Percentiles rank a stretch among this genome's conserved stretches.
phyloP scores from a whole-genome alignment of 768 basidiomycete species.

The Coprinopsis sp. region DNA sequence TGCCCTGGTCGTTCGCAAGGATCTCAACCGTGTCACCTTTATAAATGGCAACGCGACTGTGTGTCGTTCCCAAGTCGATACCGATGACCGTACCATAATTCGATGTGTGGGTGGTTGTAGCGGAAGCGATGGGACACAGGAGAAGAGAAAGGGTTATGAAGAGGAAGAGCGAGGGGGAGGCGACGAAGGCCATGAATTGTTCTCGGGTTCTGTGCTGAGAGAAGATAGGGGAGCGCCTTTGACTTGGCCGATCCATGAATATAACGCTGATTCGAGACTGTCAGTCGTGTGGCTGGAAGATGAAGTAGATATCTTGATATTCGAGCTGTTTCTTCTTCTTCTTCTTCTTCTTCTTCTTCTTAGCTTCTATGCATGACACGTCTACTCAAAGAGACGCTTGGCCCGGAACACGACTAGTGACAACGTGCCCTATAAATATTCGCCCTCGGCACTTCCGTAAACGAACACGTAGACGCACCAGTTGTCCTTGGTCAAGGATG shows the following conservation, averaged over 20 bases:
- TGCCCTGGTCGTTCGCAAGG: conserved; percentile 87
- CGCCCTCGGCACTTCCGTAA: too few relatives aligned
- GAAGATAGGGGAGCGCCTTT: background rate
- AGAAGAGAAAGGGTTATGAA: conserved; percentile 57
- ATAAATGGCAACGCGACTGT: conserved; percentile 57
- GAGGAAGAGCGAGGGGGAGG: conserved; percentile 44
- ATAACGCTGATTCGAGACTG: too few relatives aligned
- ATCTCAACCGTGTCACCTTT: conserved; percentile 62
- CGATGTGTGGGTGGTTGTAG: conserved; percentile 39
- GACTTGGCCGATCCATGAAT: conserved; percentile 1
- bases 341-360: too few relatives aligned
- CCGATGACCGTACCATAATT: conserved; percentile 59
- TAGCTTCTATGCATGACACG: too few relatives aligned
- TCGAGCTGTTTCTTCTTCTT: too few relatives aligned
- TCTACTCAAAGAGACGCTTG: too few relatives aligned
- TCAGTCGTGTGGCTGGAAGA: too few relatives aligned
- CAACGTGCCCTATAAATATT: too few relatives aligned
- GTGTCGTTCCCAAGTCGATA: conserved; percentile 82
- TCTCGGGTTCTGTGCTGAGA: conserved; percentile 4
- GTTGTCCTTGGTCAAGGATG: too few relatives aligned
- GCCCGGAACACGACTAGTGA: too few relatives aligned
- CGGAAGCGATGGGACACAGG: conserved; percentile 53
- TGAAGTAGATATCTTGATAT: too few relatives aligned
- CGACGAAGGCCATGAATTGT: conserved; percentile 5
- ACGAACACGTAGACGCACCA: too few relatives aligned